Percentiles rank a stretch among this genome's conserved stretches.
Evolutionary conservation across 2,329 filamentous ascomycete genomes (phyloP).

Genomic region (Ciborinia camelliae): DNA sequence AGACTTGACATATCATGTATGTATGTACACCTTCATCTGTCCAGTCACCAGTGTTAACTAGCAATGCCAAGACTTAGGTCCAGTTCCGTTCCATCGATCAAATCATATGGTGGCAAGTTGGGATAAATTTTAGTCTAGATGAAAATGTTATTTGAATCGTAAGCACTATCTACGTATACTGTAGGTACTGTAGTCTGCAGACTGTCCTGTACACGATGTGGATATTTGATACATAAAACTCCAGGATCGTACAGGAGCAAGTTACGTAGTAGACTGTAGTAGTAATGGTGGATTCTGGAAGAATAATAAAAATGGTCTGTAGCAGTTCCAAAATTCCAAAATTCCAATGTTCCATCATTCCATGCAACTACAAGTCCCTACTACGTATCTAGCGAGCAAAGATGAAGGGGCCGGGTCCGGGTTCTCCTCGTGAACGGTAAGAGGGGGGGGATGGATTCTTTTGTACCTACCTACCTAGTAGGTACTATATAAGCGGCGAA

Average conservation of each 20-base stretch:
- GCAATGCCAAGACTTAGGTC: background rate
- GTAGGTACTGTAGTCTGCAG: too few relatives aligned
- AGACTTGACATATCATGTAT: too few relatives aligned
- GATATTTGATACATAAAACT: slow-evolving; percentile 2
- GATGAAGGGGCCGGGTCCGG: background rate
- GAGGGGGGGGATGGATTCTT: background rate
- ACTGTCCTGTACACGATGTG: slow-evolving; percentile 8
- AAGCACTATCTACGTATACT: too few relatives aligned
- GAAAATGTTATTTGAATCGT: slow-evolving; percentile 5
- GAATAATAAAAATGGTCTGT: slow-evolving; percentile 8
- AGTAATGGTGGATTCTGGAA: too few relatives aligned
- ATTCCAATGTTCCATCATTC: too few relatives aligned
- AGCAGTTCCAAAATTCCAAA: too few relatives aligned
- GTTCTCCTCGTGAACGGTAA: background rate
- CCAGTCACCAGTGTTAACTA: background rate
- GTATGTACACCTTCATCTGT: background rate
- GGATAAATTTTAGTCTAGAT: background rate
- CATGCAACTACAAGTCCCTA: too few relatives aligned
- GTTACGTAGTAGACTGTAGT: too few relatives aligned
- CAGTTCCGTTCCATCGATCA: background rate
- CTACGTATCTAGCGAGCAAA: too few relatives aligned
- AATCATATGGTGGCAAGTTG: slow-evolving; percentile 12
- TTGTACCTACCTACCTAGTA: too few relatives aligned
- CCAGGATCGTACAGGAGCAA: background rate
- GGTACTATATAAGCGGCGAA: background rate